Evolutionary conservation across 495 filamentous ascomycete genomes (phyloP), one percentile per base, ranked within the genome.

Genomic region (Hyaloscypha variabilis): DNA sequence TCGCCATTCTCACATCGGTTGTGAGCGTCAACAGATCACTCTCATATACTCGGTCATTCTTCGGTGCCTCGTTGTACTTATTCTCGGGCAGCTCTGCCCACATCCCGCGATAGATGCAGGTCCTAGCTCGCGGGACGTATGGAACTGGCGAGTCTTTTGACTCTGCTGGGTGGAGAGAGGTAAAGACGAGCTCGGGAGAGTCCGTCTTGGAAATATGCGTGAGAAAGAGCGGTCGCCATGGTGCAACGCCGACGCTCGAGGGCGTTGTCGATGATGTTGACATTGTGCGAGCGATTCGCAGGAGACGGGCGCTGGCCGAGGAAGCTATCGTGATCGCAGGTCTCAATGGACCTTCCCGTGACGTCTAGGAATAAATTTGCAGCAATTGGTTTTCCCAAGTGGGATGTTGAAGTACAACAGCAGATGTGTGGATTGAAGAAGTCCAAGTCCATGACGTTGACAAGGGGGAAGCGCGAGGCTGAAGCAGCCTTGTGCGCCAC

Each of bases 1-100:
- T 99, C 34, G 88, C 82, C 91, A 93, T 96, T 13, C 95, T 83
- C 11, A 84, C 82, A 74, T 99, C 95, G 0, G 94, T 96, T 0
- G 94, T 97, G 65, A 98, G 89, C 1, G 90, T 87, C 4, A 88
- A 81, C 64, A 92, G 76, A 68, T 98, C 93, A 60, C 85, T 91
- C 57, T 90, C 87, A 72, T 82, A 97, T 0, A 87, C 69, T 11
- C 69, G 64, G 10, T 89, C 87, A 74, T 98, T 97, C 49, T 66
- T 78, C 71, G 67, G 78, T 8, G 76, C 85, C 68, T 55, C 36
- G 49, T 69, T 69, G 70, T 91, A 85, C 6, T 86, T 83, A 74
- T 93, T 90, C 61, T 81, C 79, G 1, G 88, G 88, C 0, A 94
- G 81, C 63, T 81, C 79, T 8, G 85, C 87, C 80, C 90, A 96